phyloP scores from a whole-genome alignment of 75 land plant species.

The Selaginella moellendorffii region DNA sequence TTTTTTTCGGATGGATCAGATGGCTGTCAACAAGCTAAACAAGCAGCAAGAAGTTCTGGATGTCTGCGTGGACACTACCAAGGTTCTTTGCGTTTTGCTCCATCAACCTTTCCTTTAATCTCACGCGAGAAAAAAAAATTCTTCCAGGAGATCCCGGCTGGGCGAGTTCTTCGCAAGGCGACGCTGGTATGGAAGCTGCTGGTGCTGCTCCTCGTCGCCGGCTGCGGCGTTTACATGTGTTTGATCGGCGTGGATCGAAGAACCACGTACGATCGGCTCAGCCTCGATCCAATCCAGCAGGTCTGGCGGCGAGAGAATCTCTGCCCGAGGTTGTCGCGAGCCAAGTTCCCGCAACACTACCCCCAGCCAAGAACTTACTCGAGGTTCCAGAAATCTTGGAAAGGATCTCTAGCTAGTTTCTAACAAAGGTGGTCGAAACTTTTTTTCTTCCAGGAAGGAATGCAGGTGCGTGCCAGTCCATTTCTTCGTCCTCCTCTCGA shows the following conservation, averaged over 20 bases:
- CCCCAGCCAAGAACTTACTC: background rate
- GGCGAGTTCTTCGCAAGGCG: conserved; percentile 15
- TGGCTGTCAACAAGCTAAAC: background rate
- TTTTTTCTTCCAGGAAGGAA: conserved; percentile 35
- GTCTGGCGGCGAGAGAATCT: background rate
- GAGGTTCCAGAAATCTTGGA: background rate
- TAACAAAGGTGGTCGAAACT: no score
- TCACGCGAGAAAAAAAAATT: background rate
- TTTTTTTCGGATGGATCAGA: background rate
- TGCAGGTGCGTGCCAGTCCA: conserved; percentile 68
- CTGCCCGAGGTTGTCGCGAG: background rate
- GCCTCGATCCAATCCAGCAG: conserved; percentile 5
- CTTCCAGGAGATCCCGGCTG: background rate
- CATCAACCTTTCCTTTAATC: background rate
- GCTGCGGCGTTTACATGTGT: conserved; percentile 24
- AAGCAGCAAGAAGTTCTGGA: background rate
- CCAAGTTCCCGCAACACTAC: background rate
- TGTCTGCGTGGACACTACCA: background rate
- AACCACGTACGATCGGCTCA: background rate
- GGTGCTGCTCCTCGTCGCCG: conserved; percentile 23
- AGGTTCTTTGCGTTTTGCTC: background rate
- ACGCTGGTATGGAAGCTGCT: conserved; percentile 23
- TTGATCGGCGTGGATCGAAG: conserved; percentile 22
- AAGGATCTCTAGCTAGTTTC: no score
- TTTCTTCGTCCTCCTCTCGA: conserved; percentile 54